Percentiles rank a stretch among this genome's conserved stretches.
These are phyloP conservation scores for Penicillium oxalicum DNA, from an alignment of 2,329 filamentous ascomycete species.

Conservation along the genomic window DNA sequence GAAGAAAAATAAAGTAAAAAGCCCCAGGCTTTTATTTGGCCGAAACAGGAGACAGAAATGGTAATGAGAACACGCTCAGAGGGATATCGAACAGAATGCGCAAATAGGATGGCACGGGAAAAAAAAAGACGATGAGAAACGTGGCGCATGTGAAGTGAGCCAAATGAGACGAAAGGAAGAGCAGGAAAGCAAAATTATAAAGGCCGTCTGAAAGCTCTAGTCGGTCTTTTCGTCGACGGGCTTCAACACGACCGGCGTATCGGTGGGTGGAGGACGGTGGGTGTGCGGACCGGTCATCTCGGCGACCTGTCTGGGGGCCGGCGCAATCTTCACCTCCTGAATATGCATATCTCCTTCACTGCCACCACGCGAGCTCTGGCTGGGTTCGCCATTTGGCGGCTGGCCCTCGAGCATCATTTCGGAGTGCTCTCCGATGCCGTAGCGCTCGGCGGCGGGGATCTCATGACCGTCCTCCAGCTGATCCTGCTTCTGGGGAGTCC, in stretches of 20 bases:
- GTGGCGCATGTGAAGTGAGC: background rate
- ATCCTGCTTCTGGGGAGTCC: constrained; percentile 43
- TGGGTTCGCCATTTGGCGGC: constrained; percentile 20
- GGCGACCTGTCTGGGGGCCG: constrained; percentile 27
- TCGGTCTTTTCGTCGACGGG: constrained; percentile 22
- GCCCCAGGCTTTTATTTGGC: constrained; percentile 17
- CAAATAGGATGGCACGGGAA: constrained; percentile 12
- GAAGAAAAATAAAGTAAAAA: constrained; percentile 12
- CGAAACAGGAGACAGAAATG: constrained; percentile 11
- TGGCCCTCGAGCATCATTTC: constrained; percentile 46
- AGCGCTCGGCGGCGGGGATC: constrained; percentile 54
- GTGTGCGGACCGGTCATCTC: constrained; percentile 20
- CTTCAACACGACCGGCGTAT: constrained; percentile 10
- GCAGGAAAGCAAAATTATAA: background rate
- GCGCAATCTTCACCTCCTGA: constrained; percentile 27
- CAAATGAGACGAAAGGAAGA: background rate
- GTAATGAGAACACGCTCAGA: constrained; percentile 14
- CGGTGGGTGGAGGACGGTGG: constrained; percentile 6
- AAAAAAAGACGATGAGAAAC: constrained; percentile 2
- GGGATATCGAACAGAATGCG: constrained; percentile 23
- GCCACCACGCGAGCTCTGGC: constrained; percentile 27
- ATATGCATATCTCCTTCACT: constrained; percentile 27
- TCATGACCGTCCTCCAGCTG: constrained; percentile 45
- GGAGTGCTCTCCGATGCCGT: constrained; percentile 55
- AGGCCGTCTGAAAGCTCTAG: background rate